phyloP scores from a whole-genome alignment of 2,329 filamentous ascomycete species.

The Alternaria brassicae region DNA sequence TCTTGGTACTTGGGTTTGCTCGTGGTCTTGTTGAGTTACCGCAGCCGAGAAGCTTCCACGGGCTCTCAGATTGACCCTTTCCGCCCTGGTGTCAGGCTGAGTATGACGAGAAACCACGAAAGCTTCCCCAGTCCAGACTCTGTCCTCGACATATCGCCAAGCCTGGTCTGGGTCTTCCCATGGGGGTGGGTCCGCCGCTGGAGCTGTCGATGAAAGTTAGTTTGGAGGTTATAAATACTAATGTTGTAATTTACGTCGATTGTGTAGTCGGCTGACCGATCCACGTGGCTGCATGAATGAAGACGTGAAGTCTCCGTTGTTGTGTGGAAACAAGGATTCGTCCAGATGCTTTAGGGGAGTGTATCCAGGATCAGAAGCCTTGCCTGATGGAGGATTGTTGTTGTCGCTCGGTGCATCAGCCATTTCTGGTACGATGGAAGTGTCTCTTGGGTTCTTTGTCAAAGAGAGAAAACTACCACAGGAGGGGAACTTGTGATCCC shows the following conservation, averaged over 20 bases:
- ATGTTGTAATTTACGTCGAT: background rate
- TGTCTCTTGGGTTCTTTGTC: background rate
- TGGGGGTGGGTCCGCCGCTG: background rate
- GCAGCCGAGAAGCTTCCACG: background rate
- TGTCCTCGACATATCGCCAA: background rate
- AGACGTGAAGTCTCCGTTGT: conserved; percentile 6
- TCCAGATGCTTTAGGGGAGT: background rate
- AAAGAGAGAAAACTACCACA: background rate
- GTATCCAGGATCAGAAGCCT: background rate
- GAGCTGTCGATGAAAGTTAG: background rate
- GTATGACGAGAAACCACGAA: background rate
- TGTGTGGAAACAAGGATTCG: conserved; percentile 6
- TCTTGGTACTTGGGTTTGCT: background rate
- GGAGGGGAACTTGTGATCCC: background rate
- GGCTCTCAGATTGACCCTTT: background rate
- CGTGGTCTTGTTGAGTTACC: background rate
- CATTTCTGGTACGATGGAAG: background rate
- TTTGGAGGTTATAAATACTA: background rate
- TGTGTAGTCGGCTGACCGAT: background rate
- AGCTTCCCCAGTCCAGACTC: conserved; percentile 5
- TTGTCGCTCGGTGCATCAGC: background rate
- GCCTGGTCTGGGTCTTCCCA: background rate
- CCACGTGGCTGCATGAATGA: conserved; percentile 4
- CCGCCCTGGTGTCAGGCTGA: background rate
- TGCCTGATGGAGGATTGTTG: background rate